These are phyloP conservation scores for Aspergillus aculeatinus DNA, from an alignment of 2,329 filamentous ascomycete genomes.

Conservation along the genomic window DNA sequence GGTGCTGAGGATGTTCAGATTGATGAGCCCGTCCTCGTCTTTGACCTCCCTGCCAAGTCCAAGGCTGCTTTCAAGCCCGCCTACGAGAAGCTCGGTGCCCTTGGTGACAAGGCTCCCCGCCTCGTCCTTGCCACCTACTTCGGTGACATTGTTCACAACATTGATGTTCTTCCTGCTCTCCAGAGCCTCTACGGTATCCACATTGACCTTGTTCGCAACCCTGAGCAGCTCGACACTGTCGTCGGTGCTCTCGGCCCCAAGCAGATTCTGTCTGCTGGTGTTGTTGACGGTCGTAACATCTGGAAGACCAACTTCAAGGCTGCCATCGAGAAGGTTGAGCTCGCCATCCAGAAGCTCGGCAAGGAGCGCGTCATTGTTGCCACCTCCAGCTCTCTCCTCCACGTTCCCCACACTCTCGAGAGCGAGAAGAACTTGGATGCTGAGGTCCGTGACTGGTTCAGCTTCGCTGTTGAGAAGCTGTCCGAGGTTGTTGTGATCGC, in stretches of 20 bases:
- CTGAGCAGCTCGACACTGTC: constrained; percentile 91
- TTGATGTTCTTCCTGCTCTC: constrained; percentile 77
- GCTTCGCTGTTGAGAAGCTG: constrained; percentile 94
- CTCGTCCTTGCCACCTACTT: constrained; percentile 96
- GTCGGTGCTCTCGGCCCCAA: constrained; percentile 78
- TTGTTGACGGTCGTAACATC: constrained; percentile 98
- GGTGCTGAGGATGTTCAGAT: constrained; percentile 97
- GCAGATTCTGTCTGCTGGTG: constrained; percentile 89
- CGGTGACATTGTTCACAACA: constrained; percentile 98
- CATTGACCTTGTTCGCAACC: constrained; percentile 95
- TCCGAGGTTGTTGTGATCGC: constrained; percentile 87
- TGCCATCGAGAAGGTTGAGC: constrained; percentile 87
- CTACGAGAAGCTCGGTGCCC: constrained; percentile 76
- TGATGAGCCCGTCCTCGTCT: constrained; percentile 95
- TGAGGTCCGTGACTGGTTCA: constrained; percentile 97
- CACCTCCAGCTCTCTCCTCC: constrained; percentile 95
- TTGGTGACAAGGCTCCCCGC: constrained; percentile 80
- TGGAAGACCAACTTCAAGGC: constrained; percentile 99
- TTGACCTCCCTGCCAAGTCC: constrained; percentile 83
- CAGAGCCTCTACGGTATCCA: constrained; percentile 79
- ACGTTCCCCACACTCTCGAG: constrained; percentile 95
- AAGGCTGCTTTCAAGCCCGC: constrained; percentile 98
- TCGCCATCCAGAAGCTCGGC: constrained; percentile 90
- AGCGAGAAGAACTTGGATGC: constrained; percentile 97
- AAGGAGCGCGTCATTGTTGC: constrained; percentile 97